These are phyloP conservation scores for Fusarium compactum DNA, from an alignment of 2,329 filamentous ascomycete genomes.

Conservation along the genomic window DNA sequence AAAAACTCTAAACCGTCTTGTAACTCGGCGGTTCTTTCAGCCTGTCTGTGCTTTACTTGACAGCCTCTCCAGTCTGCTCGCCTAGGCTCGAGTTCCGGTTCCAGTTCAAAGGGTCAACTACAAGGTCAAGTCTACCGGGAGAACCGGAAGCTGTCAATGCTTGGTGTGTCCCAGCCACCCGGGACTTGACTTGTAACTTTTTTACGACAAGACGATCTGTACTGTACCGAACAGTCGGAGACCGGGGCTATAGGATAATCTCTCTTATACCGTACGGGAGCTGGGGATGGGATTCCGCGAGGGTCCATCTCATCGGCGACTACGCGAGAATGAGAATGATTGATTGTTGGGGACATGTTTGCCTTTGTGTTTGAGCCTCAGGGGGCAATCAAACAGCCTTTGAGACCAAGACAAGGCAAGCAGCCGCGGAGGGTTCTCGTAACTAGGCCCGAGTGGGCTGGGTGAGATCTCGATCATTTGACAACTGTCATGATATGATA, in stretches of 20 bases:
- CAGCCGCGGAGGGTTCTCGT: not conserved
- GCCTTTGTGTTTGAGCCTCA: slow-evolving; percentile 21
- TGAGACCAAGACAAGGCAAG: not conserved
- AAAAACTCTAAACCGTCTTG: slow-evolving; percentile 19
- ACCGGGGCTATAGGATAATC: slow-evolving; percentile 11
- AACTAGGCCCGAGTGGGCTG: not conserved
- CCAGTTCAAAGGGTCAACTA: not conserved
- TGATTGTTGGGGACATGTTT: not conserved
- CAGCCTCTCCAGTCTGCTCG: slow-evolving; percentile 9
- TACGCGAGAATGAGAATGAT: not conserved
- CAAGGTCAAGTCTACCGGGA: slow-evolving; percentile 3
- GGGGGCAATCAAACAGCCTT: not conserved
- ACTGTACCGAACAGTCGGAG: slow-evolving; percentile 21
- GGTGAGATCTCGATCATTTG: not conserved
- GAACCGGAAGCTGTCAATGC: not conserved
- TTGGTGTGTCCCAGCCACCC: slow-evolving; percentile 37
- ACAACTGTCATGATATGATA: not conserved
- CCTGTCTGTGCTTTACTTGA: slow-evolving; percentile 13
- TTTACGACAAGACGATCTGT: slow-evolving; percentile 14
- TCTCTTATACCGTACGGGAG: slow-evolving; percentile 19
- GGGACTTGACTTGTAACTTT: slow-evolving; percentile 21
- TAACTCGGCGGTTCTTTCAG: slow-evolving; percentile 33
- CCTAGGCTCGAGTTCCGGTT: not conserved
- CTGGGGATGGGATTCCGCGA: slow-evolving; percentile 14
- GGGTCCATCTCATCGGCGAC: slow-evolving; percentile 7